These are phyloP conservation scores for Leptographium radiaticola DNA, from an alignment of 2,329 filamentous ascomycete species.

Conservation along the genomic window DNA sequence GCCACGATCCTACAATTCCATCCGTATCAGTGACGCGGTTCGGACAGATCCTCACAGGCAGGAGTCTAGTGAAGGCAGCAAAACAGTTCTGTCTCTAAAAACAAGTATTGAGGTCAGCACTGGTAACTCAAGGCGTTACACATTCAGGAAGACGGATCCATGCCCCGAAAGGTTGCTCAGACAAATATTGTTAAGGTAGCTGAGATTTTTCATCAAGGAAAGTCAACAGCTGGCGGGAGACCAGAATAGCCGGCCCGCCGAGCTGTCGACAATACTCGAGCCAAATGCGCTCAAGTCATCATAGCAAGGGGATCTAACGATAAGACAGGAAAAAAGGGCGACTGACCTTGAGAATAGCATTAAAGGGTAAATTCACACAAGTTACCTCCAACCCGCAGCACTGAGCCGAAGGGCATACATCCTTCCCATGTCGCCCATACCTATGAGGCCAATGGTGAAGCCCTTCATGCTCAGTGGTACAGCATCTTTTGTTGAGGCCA, in stretches of 20 bases:
- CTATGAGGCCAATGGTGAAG: constrained; percentile 84
- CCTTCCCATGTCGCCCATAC: constrained; percentile 98
- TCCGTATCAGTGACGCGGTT: constrained; percentile 4
- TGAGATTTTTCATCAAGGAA: constrained; percentile 98
- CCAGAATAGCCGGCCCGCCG: constrained; percentile 64
- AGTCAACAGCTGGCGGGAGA: constrained; percentile 42
- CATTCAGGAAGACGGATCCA: neutral
- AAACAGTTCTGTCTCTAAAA: constrained; percentile 5
- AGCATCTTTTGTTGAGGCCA: constrained; percentile 3
- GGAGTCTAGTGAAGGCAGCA: neutral
- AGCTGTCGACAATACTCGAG: constrained; percentile 78
- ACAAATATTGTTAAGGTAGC: constrained; percentile 87
- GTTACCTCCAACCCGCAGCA: constrained; percentile 93
- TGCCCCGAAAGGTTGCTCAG: constrained; percentile 44
- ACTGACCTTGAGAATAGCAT: neutral
- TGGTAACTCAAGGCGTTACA: neutral
- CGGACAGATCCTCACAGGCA: neutral
- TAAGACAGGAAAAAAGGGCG: no score
- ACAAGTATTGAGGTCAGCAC: neutral
- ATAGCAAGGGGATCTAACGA: constrained; percentile 27
- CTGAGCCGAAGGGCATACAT: constrained; percentile 90
- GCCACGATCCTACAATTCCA: constrained; percentile 62
- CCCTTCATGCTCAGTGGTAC: constrained; percentile 36
- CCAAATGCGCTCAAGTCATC: constrained; percentile 99
- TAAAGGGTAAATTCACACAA: neutral